Evolutionary conservation across 2,329 filamentous ascomycete species (phyloP).

Genomic region (Huntiella decipiens): DNA sequence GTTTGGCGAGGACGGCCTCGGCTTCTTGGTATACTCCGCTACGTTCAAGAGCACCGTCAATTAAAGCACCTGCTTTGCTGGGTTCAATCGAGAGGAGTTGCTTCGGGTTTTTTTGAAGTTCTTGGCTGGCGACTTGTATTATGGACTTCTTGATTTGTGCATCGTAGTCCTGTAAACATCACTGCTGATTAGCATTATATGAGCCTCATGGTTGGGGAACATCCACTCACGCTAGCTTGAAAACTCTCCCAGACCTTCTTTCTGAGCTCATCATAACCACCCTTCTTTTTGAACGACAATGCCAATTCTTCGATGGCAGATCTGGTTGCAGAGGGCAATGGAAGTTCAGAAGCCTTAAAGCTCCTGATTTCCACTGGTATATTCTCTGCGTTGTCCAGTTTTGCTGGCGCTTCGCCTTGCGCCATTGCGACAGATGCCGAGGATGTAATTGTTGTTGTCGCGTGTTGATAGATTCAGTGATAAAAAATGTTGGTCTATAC

Average conservation of each 20-base stretch:
- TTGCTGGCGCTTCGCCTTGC: background rate
- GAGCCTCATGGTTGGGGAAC: too few relatives aligned
- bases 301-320: constrained; percentile 55
- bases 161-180: constrained; percentile 42
- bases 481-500: background rate
- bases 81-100: constrained; percentile 56
- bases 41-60: constrained; percentile 61
- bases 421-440: constrained; percentile 1
- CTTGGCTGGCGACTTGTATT: constrained; percentile 49
- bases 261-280: constrained; percentile 59
- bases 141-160: constrained; percentile 46
- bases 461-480: background rate
- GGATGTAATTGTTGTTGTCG: background rate
- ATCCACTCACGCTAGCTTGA: constrained; percentile 40
- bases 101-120: constrained; percentile 56
- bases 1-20: constrained; percentile 43
- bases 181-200: background rate
- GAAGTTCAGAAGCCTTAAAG: constrained; percentile 57
- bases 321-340: constrained; percentile 52
- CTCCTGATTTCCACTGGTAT: constrained; percentile 21
- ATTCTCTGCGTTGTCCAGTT: background rate
- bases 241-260: constrained; percentile 63
- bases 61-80: constrained; percentile 52
- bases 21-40: constrained; percentile 57
- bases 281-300: constrained; percentile 74